Evolutionary conservation across 169 alveolate genomes (phyloP), one percentile per base, ranked within the genome.

Genomic region (Neospora caninum): DNA sequence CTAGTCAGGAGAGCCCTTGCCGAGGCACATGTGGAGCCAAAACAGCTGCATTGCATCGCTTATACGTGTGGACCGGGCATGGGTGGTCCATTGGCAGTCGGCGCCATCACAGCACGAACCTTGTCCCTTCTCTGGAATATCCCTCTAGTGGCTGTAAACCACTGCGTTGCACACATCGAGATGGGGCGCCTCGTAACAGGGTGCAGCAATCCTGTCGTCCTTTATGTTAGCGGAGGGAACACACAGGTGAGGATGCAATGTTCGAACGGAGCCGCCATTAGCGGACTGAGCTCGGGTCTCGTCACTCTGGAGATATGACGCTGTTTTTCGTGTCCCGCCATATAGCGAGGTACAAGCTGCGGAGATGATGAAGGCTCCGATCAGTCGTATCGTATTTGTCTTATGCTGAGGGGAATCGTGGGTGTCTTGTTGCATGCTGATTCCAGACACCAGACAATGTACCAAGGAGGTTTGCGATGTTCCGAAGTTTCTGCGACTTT

Each of bases 21-120:
- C 70, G 96, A 95, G 88, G 98, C 99, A 25, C 97, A 98, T 9
- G 95, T 98, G 69, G 97, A 96, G 41, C 95, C 98, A 49, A 91
- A 96, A 39, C 98, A 98, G 91, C 97, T 99, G 42, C 82, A 96
- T 36, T 95, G 98, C 87, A 97, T 99, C 87, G 98, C 99, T 41
- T 99, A 98, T 93, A 99, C 99, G 42, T 98, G 98, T 96, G 99
- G 99, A 6, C 99, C 99, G n/a, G 99, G 99, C 64, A 98, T 99
- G 99, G 99, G 99, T 7, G 98, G 98, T 67, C 99, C 99, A 29
- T 96, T 99, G 38, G 96, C 98, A 64, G 99, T 99, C 20, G 99
- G 99, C 41, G 99, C 99, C 31, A 91, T 98, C 36, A 99, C 99
- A 39, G 99, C 99, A 10, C 97, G 99, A 94, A 98, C 99, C 27